A percentile compares a stretch with the other conserved stretches of the same genome.
phyloP scores from a whole-genome alignment of 495 filamentous ascomycete genomes.

The Staphylotrichum tortipilum region DNA sequence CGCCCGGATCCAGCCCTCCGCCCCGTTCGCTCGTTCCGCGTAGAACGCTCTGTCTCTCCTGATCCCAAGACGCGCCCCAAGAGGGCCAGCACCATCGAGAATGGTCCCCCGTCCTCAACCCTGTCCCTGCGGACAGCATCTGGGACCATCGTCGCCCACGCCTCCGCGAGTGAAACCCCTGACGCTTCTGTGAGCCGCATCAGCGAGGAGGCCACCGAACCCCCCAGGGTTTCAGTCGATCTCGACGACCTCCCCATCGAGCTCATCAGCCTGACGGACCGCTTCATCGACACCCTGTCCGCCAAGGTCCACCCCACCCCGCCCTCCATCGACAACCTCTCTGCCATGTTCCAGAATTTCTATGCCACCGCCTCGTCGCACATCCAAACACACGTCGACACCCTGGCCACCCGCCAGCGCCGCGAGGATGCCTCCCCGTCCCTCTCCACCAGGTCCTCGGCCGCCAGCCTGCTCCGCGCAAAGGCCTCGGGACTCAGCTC shows the following conservation, averaged over 20 bases:
- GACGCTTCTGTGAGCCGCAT: conserved; percentile 46
- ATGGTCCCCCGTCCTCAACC: conserved; percentile 32
- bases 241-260: conserved; percentile 89
- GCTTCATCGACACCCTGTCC: conserved; percentile 84
- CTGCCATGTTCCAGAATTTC: conserved; percentile 88
- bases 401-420: conserved; percentile 64
- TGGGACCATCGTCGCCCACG: conserved; percentile 16
- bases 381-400: conserved; percentile 80
- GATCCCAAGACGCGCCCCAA: conserved; percentile 32
- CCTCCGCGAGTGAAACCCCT: conserved; percentile 13
- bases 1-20: conserved; percentile 18
- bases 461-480: conserved; percentile 41
- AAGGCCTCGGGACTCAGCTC: conserved; percentile 44
- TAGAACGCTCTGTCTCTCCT: conserved; percentile 16
- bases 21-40: conserved; percentile 20
- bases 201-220: conserved; percentile 45
- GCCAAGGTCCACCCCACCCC: conserved; percentile 82
- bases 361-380: conserved; percentile 75
- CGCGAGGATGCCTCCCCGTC: conserved; percentile 49
- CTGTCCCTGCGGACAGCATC: conserved; percentile 20
- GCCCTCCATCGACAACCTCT: conserved; percentile 72
- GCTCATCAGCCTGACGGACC: conserved; percentile 80
- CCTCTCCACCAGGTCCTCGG: conserved; percentile 42
- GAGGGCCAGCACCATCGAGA: conserved; percentile 57
- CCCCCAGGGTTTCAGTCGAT: conserved; percentile 49